Evolutionary conservation across 2,329 filamentous ascomycete species (phyloP), one percentile per base, ranked within the genome.

Genomic region (Nannizzia gypsea): DNA sequence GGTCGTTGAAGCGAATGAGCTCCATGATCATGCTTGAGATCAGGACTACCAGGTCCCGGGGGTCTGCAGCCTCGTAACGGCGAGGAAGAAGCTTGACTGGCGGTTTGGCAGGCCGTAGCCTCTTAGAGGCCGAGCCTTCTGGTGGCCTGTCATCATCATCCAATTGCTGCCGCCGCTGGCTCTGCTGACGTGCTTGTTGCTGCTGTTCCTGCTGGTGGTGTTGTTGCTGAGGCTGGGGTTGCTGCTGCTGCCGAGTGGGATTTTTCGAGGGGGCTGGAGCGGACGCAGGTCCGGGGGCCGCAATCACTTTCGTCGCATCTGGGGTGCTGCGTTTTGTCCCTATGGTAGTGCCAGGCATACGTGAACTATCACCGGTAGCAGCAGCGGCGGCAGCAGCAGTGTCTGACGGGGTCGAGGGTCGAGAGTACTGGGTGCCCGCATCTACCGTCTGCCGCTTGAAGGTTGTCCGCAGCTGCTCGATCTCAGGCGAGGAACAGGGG

Each of bases 1-100:
- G 82, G 72, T 99, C 93, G 68, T 99, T 99, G 64, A 92, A 89
- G 63, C 89, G 85, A 66, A 99, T 95, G 55, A 99, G 78, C 74
- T 99, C 93, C 73, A 91, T 86, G 55, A 99, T 81, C 93, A 99
- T 97, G 69, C 95, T 89, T 52, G 91, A 85, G 65, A 99, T 93
- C 62, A 99, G 77, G 46, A 92, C 80, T 28, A 96, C 93, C 70
- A 99, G 83, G 70, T 96, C 91, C 68, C 90, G 88, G 6, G 89
- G 83, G 42, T 87, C 80, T 71, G 89, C 95, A 9, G 84, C 77
- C 72, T 96, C 90, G 72, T 99, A 99, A 67, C 81, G 80, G 62
- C 81, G 73, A 0, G 93, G 77, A 61, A 79, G 80, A 60, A 80
- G 66, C 68, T 83, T 85, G 59, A 77, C 67, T 2, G 72, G 73